Percentiles rank a stretch among this genome's conserved stretches.
Conservation (phyloP, 495 filamentous ascomycete species). For the Penicillium manginii region DNA sequence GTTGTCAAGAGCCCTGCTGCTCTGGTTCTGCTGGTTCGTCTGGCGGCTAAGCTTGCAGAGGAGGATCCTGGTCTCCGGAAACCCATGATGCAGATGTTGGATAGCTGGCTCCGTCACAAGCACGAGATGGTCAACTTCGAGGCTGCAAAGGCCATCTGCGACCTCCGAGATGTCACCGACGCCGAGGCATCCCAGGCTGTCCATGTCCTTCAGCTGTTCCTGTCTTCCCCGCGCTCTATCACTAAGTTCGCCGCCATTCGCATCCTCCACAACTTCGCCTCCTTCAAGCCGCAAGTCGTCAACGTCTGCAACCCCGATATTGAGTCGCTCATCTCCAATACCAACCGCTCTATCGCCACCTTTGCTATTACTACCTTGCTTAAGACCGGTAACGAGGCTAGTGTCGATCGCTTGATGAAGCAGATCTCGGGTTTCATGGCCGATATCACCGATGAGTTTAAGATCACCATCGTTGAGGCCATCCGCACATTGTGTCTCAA, state of each 20-base stretch:
- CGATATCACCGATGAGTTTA: constrained; percentile 98
- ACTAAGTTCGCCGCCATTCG: constrained; percentile 98
- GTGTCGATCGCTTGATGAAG: constrained; percentile 97
- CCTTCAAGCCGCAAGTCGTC: constrained; percentile 91
- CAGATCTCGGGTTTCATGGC: constrained; percentile 97
- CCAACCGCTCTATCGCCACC: constrained; percentile 95
- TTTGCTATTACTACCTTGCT: constrained; percentile 97
- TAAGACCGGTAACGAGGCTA: constrained; percentile 96
- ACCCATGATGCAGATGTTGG: constrained; percentile 92
- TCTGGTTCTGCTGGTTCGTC: constrained; percentile 84
- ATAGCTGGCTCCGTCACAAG: constrained; percentile 97
- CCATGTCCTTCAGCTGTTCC: constrained; percentile 92
- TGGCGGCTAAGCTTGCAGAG: constrained; percentile 93
- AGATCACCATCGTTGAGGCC: constrained; percentile 98
- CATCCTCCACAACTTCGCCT: constrained; percentile 93
- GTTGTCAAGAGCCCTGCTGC: constrained; percentile 94
- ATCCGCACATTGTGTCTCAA: constrained; percentile 96
- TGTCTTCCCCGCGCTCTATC: constrained; percentile 93
- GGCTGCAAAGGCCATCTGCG: constrained; percentile 95
- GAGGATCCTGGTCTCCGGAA: constrained; percentile 87
- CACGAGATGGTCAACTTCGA: constrained; percentile 99
- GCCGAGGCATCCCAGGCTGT: constrained; percentile 90
- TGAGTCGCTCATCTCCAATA: constrained; percentile 92
- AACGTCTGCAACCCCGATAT: constrained; percentile 96
- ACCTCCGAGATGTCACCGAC: constrained; percentile 90